Conservation (phyloP, 2,329 filamentous ascomycete species). For the Aspergillus bombycis region DNA sequence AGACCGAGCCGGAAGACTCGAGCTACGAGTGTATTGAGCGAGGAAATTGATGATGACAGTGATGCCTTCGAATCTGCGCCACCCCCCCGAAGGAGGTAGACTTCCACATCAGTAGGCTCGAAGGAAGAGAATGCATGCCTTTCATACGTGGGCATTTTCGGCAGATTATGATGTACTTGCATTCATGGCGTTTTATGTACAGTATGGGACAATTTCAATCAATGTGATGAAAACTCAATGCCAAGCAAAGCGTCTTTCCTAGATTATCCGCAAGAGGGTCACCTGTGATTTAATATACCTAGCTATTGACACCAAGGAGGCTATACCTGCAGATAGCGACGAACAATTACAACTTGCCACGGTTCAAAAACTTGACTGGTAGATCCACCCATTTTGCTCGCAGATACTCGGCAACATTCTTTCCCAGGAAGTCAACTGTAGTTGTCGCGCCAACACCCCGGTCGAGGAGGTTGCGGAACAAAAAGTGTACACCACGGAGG, state of each 20-base stretch:
- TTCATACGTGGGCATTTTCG: not conserved
- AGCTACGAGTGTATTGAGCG: constrained; percentile 40
- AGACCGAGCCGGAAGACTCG: constrained; percentile 37
- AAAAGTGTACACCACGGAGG: constrained; percentile 42
- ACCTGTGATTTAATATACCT: not conserved
- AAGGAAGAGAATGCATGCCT: not conserved
- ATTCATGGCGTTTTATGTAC: constrained; percentile 7
- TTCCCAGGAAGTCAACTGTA: constrained; percentile 42
- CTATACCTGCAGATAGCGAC: not conserved
- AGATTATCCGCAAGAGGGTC: not conserved
- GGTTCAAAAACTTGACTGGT: constrained; percentile 35
- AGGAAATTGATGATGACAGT: constrained; percentile 47
- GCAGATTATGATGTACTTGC: not conserved
- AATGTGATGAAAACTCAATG: not conserved
- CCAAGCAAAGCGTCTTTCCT: not conserved
- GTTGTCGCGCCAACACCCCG: constrained; percentile 37
- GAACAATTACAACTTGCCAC: constrained; percentile 25
- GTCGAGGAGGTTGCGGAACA: constrained; percentile 41
- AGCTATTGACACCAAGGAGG: not conserved
- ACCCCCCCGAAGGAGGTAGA: constrained; percentile 28
- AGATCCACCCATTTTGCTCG: constrained; percentile 37
- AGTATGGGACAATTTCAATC: not conserved
- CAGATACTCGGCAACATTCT: constrained; percentile 43
- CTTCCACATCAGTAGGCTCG: not conserved
- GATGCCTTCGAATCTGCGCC: constrained; percentile 51